These are phyloP conservation scores for Ophiosphaerella korrae DNA, from an alignment of 2,329 filamentous ascomycete species.

Conservation along the genomic window DNA sequence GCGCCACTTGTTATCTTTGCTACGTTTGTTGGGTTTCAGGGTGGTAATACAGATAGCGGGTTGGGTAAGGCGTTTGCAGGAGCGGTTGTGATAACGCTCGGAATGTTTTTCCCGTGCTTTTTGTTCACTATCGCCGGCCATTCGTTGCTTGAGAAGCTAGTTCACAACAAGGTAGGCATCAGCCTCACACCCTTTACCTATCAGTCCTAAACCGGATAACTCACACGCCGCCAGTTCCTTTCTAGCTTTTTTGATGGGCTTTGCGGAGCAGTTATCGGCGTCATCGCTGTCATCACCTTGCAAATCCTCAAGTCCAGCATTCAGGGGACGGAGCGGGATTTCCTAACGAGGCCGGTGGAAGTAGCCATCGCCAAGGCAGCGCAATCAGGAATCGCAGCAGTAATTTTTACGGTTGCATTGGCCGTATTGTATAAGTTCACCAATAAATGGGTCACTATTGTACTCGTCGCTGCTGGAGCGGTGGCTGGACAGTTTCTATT, in stretches of 20 bases:
- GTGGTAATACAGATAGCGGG: too few relatives aligned
- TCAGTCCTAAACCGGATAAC: constrained; percentile 2
- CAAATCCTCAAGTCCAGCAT: constrained; percentile 39
- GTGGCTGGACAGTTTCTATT: constrained; percentile 40
- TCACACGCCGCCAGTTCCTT: constrained; percentile 29
- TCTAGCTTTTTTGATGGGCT: constrained; percentile 42
- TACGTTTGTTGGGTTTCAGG: too few relatives aligned
- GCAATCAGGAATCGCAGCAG: constrained; percentile 31
- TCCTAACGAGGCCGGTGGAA: constrained; percentile 9
- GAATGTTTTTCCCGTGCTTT: too few relatives aligned
- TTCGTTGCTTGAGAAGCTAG: too few relatives aligned
- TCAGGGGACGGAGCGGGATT: constrained; percentile 20
- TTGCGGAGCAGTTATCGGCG: constrained; percentile 39
- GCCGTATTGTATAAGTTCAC: constrained; percentile 37
- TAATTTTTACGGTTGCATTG: constrained; percentile 31
- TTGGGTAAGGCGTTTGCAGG: too few relatives aligned
- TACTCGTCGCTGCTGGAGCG: constrained; percentile 29
- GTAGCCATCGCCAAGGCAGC: constrained; percentile 15
- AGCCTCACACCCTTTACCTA: neutral
- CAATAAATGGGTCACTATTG: constrained; percentile 33
- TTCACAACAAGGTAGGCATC: too few relatives aligned
- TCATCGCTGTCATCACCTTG: constrained; percentile 38
- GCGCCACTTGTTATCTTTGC: too few relatives aligned
- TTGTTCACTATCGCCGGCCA: too few relatives aligned
- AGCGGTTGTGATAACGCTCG: too few relatives aligned